Percentiles rank a stretch among this genome's conserved stretches.
phyloP scores from a whole-genome alignment of 805 yeast species.

The Phaffomyces antillensis region DNA sequence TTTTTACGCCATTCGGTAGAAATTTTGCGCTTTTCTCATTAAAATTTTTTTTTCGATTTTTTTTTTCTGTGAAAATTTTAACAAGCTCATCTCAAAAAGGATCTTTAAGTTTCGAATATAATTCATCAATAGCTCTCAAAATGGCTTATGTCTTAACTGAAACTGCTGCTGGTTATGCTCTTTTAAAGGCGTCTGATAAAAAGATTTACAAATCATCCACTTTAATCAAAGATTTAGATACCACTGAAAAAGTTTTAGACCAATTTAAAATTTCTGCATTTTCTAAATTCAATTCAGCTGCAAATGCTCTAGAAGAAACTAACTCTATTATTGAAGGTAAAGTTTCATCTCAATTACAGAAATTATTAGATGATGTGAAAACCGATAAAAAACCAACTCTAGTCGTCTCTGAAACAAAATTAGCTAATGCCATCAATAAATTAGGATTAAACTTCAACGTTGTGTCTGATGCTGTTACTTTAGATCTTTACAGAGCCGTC shows the following conservation, averaged over 20 bases:
- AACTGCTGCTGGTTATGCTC: slow-evolving; percentile 98
- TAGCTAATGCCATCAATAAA: slow-evolving; percentile 95
- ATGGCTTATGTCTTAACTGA: slow-evolving; percentile 93
- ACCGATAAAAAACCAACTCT: slow-evolving; percentile 78
- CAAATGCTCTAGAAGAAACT: slow-evolving; percentile 93
- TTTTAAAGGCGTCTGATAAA: slow-evolving; percentile 95
- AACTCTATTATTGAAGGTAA: slow-evolving; percentile 88
- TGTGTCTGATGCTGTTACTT: slow-evolving; percentile 90
- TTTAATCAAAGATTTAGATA: slow-evolving; percentile 67
- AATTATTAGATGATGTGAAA: slow-evolving; percentile 67
- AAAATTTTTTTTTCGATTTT: slow-evolving; percentile 2
- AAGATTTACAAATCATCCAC: slow-evolving; percentile 83
- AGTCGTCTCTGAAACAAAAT: slow-evolving; percentile 89
- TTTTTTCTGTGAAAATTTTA: slow-evolving; percentile 7
- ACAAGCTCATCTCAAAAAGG: slow-evolving; percentile 4
- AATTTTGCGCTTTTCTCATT: too few relatives aligned
- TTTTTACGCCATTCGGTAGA: background rate
- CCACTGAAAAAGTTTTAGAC: slow-evolving; percentile 77
- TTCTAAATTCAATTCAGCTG: slow-evolving; percentile 90
- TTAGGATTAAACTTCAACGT: slow-evolving; percentile 82
- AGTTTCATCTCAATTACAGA: slow-evolving; percentile 78
- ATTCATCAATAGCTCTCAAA: background rate
- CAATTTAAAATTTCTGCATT: slow-evolving; percentile 94
- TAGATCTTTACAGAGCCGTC: slow-evolving; percentile 92
- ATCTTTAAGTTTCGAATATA: background rate